Base-by-base conservation (phyloP, 2,329 filamentous ascomycete genomes). In the Scytalidium sp. region DNA sequence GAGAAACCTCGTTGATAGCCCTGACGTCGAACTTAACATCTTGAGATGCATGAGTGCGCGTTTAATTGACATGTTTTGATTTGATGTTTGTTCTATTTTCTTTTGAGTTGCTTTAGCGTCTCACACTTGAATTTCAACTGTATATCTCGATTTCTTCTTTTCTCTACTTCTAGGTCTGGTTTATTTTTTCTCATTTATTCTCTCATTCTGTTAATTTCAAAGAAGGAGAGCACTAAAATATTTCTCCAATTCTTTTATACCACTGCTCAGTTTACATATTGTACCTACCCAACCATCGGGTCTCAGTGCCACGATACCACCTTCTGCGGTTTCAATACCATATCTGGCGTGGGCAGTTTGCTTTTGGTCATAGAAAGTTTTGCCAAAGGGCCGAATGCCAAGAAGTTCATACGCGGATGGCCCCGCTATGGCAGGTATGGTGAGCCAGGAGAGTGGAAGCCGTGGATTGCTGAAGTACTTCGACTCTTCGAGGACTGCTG, bases 231-330 rank as follows among this genome's bases (percentile, higher is more conserved):
- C 64, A 20, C 64, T 64, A 55, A 79, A 80, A 56, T 81, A 81
- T 11, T 64, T 56, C 51, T 79, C 72, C 54, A 80, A 56, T 72
- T 76, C 79, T 17, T 52, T 47, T 2, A 67, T 66, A 3, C 72
- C 71, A 15, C 59, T 53, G 8, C 48, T 71, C 13, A 68, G 62
- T n/a, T 50, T 57, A 19, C 52, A 60, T 0, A 61, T 53, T 54
- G 68, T 72, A 1, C 75, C 79, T 1, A 81, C 68, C 67, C 81
- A 81, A 2, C 78, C 78, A 64, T 82, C 79, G 2, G 78, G 79
- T 20, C 79, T 63, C 1, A 81, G 69, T 49, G 77, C 71, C 3
- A 75, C 61, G 3, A 81, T 61, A 0, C 69, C 76, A 3, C 75
- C 69, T 45, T 75, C 66, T 1, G 64, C 54, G 2, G 60, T 47